Percentiles rank a stretch among this genome's conserved stretches.
These are phyloP conservation scores for Verticillium nonalfalfae DNA, from an alignment of 2,329 filamentous ascomycete species.

Conservation along the genomic window DNA sequence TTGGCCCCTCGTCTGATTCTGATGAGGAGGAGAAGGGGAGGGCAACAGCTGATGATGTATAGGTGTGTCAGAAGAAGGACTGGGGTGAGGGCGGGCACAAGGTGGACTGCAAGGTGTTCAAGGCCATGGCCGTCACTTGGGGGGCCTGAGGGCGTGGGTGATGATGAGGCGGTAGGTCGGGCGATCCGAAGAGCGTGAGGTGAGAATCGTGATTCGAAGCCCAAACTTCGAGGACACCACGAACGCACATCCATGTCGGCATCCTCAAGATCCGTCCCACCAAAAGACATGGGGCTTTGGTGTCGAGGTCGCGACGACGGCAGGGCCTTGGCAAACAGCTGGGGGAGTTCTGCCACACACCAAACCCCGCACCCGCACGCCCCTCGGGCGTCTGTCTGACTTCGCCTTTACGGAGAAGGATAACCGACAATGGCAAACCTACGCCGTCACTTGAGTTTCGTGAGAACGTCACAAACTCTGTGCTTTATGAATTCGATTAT, in stretches of 20 bases:
- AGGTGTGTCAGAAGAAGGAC: slow-evolving; percentile 35
- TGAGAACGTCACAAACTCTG: too few species aligned
- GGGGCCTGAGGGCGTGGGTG: slow-evolving; percentile 1
- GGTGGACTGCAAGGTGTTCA: slow-evolving; percentile 35
- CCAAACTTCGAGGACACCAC: not conserved
- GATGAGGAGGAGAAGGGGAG: too few species aligned
- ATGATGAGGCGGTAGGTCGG: not conserved
- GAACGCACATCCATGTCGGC: not conserved
- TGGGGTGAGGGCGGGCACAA: slow-evolving; percentile 37
- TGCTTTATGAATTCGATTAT: too few species aligned
- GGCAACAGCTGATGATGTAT: not conserved
- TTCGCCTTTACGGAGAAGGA: not conserved
- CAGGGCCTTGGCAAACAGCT: not conserved
- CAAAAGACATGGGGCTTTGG: not conserved
- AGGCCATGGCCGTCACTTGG: slow-evolving; percentile 30
- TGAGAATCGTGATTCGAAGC: too few species aligned
- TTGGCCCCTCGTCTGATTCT: not conserved
- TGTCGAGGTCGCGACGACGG: too few species aligned
- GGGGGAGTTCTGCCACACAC: not conserved
- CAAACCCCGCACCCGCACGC: not conserved
- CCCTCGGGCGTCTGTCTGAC: not conserved
- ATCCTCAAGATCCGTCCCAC: not conserved
- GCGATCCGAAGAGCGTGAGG: not conserved
- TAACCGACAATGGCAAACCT: not conserved
- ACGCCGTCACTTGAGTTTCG: too few species aligned